Evolutionary conservation across 352 stramenopile genomes (phyloP), one percentile per base, ranked within the genome.

Genomic region (Albugo laibachii): DNA sequence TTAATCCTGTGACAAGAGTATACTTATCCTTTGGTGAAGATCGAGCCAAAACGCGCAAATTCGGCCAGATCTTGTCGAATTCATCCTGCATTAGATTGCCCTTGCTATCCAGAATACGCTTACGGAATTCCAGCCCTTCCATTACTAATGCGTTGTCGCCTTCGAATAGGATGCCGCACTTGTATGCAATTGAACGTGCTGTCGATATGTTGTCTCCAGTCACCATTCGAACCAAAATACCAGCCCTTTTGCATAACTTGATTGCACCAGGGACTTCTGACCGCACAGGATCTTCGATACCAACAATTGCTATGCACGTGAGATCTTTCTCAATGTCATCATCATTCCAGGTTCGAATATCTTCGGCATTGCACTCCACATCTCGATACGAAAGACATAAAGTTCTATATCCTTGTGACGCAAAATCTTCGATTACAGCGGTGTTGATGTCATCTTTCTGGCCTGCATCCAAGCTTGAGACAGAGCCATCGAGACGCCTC

Each of bases 11-110:
- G 13, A 97, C 94, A 2, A 98, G 68, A 18, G 92, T 94, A 55
- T 97, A 91, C 62, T 98, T 98, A 64, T 98, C 94, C 60, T 97
- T 93, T 2, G 92, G 92, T 36, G 84, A 95, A 19, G 83, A 96
- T 11, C 89, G 66, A 37, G 88, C 87, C 39, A 96, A 71, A n/a
- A 96, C 85, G 41, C 89, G 83, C 18, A 97, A 60, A 10, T 67
- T 61, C 16, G 88, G 85, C 72, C 91, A 94, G 47, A 96, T 87
- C 53, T 80, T 82, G 61, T 97, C 88, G 45, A 97, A 97, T 15
- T 85, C 80, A 14, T 65, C 52, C 48, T 87, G 74, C 36, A 84
- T 81, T 36, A 86, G 69, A 56, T 84, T 78, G 13, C 72, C 71
- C 6, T 71, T 63, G 5, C 53, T 60, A 19, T 84, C 71, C 5